These are phyloP conservation scores for Solanum boliviense DNA, from an alignment of 257 asterid species.

Conservation along the genomic window DNA sequence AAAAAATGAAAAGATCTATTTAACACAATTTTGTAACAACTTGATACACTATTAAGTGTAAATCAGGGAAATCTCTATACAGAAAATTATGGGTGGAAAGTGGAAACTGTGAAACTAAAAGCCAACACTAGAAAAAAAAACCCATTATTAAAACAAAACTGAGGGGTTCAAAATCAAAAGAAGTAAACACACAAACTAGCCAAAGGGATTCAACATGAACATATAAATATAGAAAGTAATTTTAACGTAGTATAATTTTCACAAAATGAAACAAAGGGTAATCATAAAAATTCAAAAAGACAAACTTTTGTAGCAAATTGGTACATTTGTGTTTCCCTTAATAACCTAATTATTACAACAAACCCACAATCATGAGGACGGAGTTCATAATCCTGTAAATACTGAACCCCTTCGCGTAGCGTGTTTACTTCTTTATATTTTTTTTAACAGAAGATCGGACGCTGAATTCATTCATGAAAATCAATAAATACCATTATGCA, in stretches of 20 bases:
- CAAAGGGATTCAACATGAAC: rapidly evolving
- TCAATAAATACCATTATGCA: neutral
- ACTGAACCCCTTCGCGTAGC: neutral
- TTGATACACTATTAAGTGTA: neutral
- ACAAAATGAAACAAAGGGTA: neutral
- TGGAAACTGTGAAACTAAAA: neutral
- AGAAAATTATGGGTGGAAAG: neutral
- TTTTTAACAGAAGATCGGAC: neutral
- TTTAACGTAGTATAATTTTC: neutral
- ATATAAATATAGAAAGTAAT: too few relatives aligned
- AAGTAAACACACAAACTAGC: neutral
- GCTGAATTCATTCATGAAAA: neutral
- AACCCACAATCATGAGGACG: too few relatives aligned
- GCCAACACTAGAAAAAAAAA: neutral
- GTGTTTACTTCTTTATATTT: neutral
- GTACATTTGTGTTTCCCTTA: too few relatives aligned
- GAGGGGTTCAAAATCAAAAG: neutral
- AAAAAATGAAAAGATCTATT: neutral
- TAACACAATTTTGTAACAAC: neutral
- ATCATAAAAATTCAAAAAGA: neutral
- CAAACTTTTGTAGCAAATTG: neutral
- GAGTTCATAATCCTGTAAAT: neutral
- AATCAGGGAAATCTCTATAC: neutral
- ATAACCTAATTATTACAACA: too few relatives aligned
- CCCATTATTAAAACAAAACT: neutral